Evolutionary conservation across 2,329 filamentous ascomycete species (phyloP).

Genomic region (Ophiostoma ulmi): DNA sequence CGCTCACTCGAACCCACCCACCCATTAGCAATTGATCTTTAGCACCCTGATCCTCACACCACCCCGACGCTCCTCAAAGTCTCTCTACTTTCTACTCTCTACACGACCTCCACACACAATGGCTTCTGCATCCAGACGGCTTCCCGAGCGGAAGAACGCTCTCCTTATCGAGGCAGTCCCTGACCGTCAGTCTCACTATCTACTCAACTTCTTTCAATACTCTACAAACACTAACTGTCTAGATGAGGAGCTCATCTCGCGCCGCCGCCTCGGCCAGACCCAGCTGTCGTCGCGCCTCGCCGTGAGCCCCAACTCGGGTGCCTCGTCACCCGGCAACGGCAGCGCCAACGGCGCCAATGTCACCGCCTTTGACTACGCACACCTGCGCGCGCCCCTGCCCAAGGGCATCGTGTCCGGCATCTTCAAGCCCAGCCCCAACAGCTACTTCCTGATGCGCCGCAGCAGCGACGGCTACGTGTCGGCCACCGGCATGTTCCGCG

Average conservation of each 20-base stretch:
- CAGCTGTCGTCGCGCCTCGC: constrained; percentile 74
- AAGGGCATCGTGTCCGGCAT: constrained; percentile 90
- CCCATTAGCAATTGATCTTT: background rate
- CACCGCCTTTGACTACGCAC: constrained; percentile 90
- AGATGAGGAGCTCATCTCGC: constrained; percentile 72
- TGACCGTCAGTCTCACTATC: constrained; percentile 38
- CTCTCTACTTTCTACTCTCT: background rate
- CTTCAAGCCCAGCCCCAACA: constrained; percentile 81
- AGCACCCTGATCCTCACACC: background rate
- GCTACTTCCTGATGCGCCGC: constrained; percentile 94
- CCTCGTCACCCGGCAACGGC: constrained; percentile 58
- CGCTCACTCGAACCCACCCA: background rate
- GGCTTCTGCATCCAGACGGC: constrained; percentile 27
- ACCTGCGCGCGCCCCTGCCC: constrained; percentile 85
- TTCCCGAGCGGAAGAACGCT: constrained; percentile 49
- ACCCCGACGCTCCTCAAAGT: background rate
- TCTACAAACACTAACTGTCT: constrained; percentile 20
- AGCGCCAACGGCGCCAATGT: constrained; percentile 66
- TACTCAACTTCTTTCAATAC: background rate
- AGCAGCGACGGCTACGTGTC: constrained; percentile 80
- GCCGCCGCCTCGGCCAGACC: constrained; percentile 87
- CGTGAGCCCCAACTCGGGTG: constrained; percentile 35
- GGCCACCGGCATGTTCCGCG: constrained; percentile 89
- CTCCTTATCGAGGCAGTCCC: constrained; percentile 51
- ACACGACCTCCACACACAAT: constrained; percentile 25